Conservation (phyloP, 495 filamentous ascomycete species). For the Xylaria nigripes region DNA sequence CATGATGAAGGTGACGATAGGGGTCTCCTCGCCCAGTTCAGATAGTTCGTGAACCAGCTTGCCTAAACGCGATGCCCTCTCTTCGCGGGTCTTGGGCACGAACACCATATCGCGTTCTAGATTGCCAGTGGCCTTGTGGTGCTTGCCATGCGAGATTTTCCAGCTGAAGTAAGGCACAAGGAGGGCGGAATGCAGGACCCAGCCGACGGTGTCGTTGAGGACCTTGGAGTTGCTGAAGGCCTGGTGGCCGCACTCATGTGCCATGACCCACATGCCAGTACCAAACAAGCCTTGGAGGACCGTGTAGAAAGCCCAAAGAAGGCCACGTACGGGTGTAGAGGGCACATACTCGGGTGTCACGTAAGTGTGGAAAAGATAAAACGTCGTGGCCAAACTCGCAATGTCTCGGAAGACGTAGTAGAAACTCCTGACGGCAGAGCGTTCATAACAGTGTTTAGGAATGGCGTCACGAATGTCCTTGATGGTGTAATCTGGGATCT, state of each 20-base stretch:
- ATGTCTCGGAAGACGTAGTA: conserved; percentile 66
- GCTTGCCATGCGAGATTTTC: conserved; percentile 89
- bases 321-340: conserved; percentile 46
- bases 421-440: conserved; percentile 54
- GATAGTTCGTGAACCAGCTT: conserved; percentile 65
- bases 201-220: conserved; percentile 80
- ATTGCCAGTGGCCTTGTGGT: conserved; percentile 94
- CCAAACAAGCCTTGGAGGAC: conserved; percentile 68
- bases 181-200: conserved; percentile 72
- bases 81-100: conserved; percentile 73
- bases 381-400: conserved; percentile 50
- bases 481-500: conserved; percentile 68
- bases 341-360: conserved; percentile 52
- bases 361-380: conserved; percentile 59
- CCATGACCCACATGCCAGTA: conserved; percentile 77
- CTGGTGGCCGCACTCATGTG: conserved; percentile 84
- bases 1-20: conserved; percentile 66
- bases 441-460: conserved; percentile 72
- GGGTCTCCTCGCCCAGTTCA: conserved; percentile 91
- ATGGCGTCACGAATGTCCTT: conserved; percentile 77
- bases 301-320: conserved; percentile 61
- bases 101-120: conserved; percentile 98
- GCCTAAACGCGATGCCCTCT: conserved; percentile 64
- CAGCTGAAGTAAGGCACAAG: conserved; percentile 87
- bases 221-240: conserved; percentile 74